Conservation (phyloP, 31 red algal species). For the Odonthalia washingtoniensis region DNA sequence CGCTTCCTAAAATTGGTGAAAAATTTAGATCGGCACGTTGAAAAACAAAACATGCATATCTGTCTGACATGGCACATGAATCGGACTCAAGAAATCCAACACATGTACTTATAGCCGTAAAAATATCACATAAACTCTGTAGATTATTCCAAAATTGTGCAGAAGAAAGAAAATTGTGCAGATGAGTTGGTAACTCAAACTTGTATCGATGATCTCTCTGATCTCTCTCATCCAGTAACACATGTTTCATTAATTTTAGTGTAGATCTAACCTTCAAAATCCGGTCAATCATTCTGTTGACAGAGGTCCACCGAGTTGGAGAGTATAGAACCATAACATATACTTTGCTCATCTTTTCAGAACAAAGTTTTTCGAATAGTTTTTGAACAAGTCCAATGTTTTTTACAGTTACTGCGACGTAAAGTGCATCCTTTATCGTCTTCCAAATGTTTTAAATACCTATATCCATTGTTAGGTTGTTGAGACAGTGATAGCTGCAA, state of each 20-base stretch:
- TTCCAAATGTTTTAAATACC: neutral
- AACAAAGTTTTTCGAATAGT: neutral
- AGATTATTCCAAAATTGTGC: neutral
- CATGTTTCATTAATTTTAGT: slow-evolving; percentile 1
- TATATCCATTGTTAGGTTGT: slow-evolving; percentile 45
- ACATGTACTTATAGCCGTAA: neutral
- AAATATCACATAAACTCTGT: neutral
- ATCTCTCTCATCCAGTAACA: slow-evolving; percentile 5
- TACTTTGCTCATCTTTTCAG: slow-evolving; percentile 11
- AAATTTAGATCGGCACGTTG: neutral
- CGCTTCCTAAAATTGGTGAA: neutral
- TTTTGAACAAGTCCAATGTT: slow-evolving; percentile 22
- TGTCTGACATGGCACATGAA: neutral
- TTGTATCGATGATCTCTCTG: neutral
- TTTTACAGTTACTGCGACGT: slow-evolving; percentile 9
- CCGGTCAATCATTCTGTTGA: slow-evolving; percentile 18
- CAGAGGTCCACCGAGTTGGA: slow-evolving; percentile 12
- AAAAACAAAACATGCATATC: slow-evolving; percentile 13
- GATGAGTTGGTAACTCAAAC: neutral
- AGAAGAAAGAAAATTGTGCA: neutral
- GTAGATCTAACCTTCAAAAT: slow-evolving; percentile 7
- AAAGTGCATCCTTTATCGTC: neutral
- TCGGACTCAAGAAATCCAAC: slow-evolving; percentile 28
- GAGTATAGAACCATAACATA: slow-evolving; percentile 31
- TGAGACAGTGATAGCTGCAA: slow-evolving; percentile 45